These are phyloP conservation scores for Exophiala aquamarina DNA, from an alignment of 2,329 filamentous ascomycete species.

Conservation along the genomic window DNA sequence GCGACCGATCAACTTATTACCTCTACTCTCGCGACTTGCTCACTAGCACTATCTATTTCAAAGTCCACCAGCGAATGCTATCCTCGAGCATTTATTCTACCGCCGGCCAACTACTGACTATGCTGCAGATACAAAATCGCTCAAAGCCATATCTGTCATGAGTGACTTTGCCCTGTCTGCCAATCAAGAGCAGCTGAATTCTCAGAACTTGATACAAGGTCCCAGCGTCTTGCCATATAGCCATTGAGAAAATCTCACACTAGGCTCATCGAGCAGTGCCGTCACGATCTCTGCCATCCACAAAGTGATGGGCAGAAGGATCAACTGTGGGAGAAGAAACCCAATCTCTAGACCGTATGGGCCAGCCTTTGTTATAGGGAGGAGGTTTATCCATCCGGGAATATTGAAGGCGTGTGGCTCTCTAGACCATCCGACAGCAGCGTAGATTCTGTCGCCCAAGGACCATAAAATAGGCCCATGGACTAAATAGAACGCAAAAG, in stretches of 20 bases:
- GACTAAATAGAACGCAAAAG: conserved; percentile 49
- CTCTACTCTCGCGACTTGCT: too few species aligned
- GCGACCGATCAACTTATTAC: too few species aligned
- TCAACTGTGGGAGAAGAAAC: conserved; percentile 60
- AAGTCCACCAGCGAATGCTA: too few species aligned
- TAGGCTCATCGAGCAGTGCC: conserved; percentile 58
- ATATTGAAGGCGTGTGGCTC: conserved; percentile 52
- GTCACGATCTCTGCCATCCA: conserved; percentile 60
- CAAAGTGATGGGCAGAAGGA: conserved; percentile 61
- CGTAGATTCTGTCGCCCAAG: conserved; percentile 64
- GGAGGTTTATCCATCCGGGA: conserved; percentile 56
- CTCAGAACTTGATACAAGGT: neutral
- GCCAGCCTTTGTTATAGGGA: conserved; percentile 56
- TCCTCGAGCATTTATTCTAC: too few species aligned
- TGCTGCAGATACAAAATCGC: too few species aligned
- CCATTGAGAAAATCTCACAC: conserved; percentile 59
- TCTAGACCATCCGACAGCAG: conserved; percentile 57
- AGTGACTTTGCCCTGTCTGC: too few species aligned
- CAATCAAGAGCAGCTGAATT: too few species aligned
- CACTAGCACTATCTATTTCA: too few species aligned
- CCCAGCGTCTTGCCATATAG: conserved; percentile 52
- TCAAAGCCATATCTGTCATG: too few species aligned
- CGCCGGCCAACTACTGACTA: too few species aligned
- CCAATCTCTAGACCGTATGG: conserved; percentile 62
- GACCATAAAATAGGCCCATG: conserved; percentile 50